phyloP scores from a whole-genome alignment of 2,329 filamentous ascomycete genomes.

The Fusarium fracticaudum region DNA sequence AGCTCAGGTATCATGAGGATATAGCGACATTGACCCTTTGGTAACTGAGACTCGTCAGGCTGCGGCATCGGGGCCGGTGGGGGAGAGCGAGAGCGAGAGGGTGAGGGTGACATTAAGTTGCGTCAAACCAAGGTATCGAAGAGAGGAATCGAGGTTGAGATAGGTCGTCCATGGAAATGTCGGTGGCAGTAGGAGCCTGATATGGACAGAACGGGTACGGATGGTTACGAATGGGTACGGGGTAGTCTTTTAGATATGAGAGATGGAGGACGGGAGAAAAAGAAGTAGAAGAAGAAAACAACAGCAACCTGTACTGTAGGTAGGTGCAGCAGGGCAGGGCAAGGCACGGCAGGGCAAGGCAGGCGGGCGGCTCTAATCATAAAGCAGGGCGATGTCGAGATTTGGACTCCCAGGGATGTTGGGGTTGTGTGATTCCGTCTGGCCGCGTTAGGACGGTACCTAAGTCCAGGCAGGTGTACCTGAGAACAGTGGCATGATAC shows the following conservation, averaged over 20 bases:
- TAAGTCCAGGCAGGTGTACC: neutral
- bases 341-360: neutral
- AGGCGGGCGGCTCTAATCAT: constrained; percentile 43
- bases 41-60: constrained; percentile 59
- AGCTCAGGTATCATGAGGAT: constrained; percentile 66
- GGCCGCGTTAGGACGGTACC: constrained; percentile 37
- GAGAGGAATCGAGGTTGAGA: constrained; percentile 30
- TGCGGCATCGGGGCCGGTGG: constrained; percentile 40
- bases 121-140: constrained; percentile 38
- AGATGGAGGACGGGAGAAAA: constrained; percentile 25
- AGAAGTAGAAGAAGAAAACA: neutral
- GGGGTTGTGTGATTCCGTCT: constrained; percentile 37
- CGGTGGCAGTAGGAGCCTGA: constrained; percentile 30
- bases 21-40: constrained; percentile 67
- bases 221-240: neutral
- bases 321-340: neutral
- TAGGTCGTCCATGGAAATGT: constrained; percentile 43
- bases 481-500: neutral
- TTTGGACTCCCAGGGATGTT: constrained; percentile 42
- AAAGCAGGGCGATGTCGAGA: constrained; percentile 46
- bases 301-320: constrained; percentile 5
- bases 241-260: constrained; percentile 14
- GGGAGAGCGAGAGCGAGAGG: constrained; percentile 37
- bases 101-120: constrained; percentile 43
- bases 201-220: neutral